These are phyloP conservation scores for Podila horticola DNA, from an alignment of 192 early-diverging fungal species.

Conservation along the genomic window DNA sequence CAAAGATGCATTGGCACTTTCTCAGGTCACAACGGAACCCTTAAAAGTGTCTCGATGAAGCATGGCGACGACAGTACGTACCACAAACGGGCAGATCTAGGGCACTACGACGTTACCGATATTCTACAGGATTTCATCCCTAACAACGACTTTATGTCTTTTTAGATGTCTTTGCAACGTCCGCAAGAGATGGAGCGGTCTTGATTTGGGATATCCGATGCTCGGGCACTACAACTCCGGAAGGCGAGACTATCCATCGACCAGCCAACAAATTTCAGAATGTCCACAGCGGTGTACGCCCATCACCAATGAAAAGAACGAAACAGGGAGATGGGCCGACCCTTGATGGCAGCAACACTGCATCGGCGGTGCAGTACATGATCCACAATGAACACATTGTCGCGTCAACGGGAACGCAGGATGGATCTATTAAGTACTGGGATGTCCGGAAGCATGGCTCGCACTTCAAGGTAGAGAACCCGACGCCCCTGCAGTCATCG, in stretches of 20 bases:
- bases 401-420: conserved; percentile 69
- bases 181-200: conserved; percentile 76
- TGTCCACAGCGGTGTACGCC: conserved; percentile 18
- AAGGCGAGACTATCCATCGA: conserved; percentile 38
- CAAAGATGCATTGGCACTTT: conserved; percentile 64
- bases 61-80: conserved; percentile 66
- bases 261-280: conserved; percentile 38
- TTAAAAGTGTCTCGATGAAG: conserved; percentile 76
- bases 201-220: conserved; percentile 83
- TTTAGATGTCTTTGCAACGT: conserved; percentile 74
- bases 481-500: conserved; percentile 46
- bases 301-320: conserved; percentile 26
- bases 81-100: not conserved
- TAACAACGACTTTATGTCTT: not conserved
- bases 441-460: conserved; percentile 71
- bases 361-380: conserved; percentile 67
- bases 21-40: conserved; percentile 71
- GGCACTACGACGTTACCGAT: not conserved
- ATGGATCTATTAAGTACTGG: conserved; percentile 84
- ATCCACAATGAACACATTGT: conserved; percentile 56
- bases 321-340: conserved; percentile 38
- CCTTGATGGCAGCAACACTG: conserved; percentile 22
- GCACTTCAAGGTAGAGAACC: conserved; percentile 52
- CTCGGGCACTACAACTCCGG: conserved; percentile 47
- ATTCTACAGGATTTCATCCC: not conserved